Conservation (phyloP, 2,329 filamentous ascomycete genomes). For the Hortaea werneckii region DNA sequence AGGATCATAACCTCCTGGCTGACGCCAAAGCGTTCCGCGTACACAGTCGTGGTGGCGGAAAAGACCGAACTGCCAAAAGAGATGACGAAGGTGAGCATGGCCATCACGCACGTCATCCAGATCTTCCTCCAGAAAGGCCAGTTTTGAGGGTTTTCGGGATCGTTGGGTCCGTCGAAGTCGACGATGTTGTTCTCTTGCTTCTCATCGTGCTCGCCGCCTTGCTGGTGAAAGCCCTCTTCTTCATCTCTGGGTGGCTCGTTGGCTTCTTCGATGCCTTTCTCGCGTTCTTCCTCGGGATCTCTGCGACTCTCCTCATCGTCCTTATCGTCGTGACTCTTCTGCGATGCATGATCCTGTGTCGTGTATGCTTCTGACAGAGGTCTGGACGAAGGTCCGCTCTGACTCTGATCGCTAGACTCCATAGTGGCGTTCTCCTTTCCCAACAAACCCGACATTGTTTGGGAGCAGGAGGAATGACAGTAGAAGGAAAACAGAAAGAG, state of each 20-base stretch:
- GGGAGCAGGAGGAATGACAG: no score
- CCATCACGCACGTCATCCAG: conserved; percentile 32
- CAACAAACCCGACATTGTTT: no score
- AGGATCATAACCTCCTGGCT: conserved; percentile 40
- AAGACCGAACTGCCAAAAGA: conserved; percentile 42
- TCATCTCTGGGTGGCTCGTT: conserved; percentile 6
- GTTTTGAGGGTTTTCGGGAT: conserved; percentile 38
- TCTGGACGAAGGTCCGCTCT: neutral
- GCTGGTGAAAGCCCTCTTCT: conserved; percentile 7
- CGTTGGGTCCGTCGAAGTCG: conserved; percentile 15
- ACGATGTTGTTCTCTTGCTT: conserved; percentile 5
- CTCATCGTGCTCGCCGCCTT: conserved; percentile 4
- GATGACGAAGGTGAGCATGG: conserved; percentile 35
- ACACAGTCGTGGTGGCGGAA: conserved; percentile 32
- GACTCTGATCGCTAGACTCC: neutral
- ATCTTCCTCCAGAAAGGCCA: conserved; percentile 32
- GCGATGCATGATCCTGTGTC: neutral
- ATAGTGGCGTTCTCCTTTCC: neutral
- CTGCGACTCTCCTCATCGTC: neutral
- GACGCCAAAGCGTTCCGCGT: conserved; percentile 35
- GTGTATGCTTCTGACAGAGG: neutral
- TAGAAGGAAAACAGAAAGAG: no score
- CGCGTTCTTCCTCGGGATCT: conserved; percentile 2
- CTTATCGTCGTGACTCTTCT: neutral
- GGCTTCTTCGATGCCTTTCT: conserved; percentile 6